Base-by-base conservation (phyloP, 2,329 filamentous ascomycete genomes). In the Clarireedia hainanense region DNA sequence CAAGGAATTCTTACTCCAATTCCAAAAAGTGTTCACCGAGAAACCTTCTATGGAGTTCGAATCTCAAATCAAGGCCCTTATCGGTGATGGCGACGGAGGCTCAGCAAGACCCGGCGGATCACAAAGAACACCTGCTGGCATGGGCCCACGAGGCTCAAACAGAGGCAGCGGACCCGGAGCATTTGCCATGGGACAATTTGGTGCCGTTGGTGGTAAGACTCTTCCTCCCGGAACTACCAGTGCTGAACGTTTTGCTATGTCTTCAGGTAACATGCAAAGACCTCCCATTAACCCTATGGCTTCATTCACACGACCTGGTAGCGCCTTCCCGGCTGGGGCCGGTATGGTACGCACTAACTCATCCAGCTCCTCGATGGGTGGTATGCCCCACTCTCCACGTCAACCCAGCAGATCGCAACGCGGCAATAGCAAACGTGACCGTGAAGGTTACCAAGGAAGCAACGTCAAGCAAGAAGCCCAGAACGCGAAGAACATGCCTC, bases 41-140 rank as follows among this genome's bases (percentile, higher is more conserved):
- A 95, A 96, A 75, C 94, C 94, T 14, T 95, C 91, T 0, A 73
- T 91, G 45, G 92, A 97, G 68, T 99, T 96, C 83, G 88, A 95
- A 68, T 80, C 86, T 62, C 91, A 94, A 68, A 85, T 99, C 80
- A 92, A 80, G 85, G 88, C 74, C 79, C 86, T 76, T 72, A 85
- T 99, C 63, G 92, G 92, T 57, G 91, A 96, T 62, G 77, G 77
- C 39, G 84, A 87, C 57, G 80, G 81, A 57, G 76, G 81, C 57
- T 82, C 83, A 36, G 73, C 76, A 50, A 74, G 89, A 73, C 71
- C 80, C 70, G 55, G 55, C 30, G 50, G 50, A 53, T 73, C 84
- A 69, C 73, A 84, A 71, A 71, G 86, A 72, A 76, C 86, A 67
- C 75, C 80, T 55, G 75, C 73, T 39, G 71, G 72, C 36, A 69